Base-by-base conservation (phyloP, 129 eudicot genomes). In the Centella asiatica region DNA sequence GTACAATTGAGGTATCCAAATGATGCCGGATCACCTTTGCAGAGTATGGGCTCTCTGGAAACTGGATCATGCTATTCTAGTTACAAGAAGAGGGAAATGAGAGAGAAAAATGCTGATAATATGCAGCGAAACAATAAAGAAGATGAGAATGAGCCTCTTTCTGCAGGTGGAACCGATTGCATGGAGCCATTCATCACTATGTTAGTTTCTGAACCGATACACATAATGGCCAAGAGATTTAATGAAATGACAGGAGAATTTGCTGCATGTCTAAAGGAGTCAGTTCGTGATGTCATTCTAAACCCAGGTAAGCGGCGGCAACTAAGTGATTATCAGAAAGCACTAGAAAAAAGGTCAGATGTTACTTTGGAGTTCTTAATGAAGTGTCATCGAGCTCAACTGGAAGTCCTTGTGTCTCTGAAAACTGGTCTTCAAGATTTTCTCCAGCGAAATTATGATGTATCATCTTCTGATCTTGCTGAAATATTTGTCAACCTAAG, bases 151-250 rank as follows among this genome's bases (percentile, higher is more conserved):
- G 79, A 72, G 63, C 67, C 66, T 31, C 27, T 44, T 4, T 23
- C 11, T 50, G 58, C 24, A 4, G 68, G 57, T 53, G 84, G 84
- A 52, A 44, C 77, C 2, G 99, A 93, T 37, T 57, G 76, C 56
- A 69, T 79, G 25, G 96, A 93, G 72, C 77, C 83, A 4, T 68
- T 88, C 31, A 78, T 93, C 20, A 62, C 69, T 10, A 83, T 80
- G 89, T 61, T 85, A 57, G 85, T 82, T 61, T 84, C 99, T 11
- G 95, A 93, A 29, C 95, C 96, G 19, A 39, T 93, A 25, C 88
- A 80, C 57, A 44, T 72, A 26, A 80, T 83, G 74, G 74, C 96
- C 33, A 72, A 58, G 62, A 78, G 73, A 64, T 79, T 87, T 50
- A 69, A 32, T 53, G 92, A 93, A 49, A 83, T 93, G 87, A 37